phyloP scores from a whole-genome alignment of 2,329 filamentous ascomycete genomes.

The Podosphaera fusca region DNA sequence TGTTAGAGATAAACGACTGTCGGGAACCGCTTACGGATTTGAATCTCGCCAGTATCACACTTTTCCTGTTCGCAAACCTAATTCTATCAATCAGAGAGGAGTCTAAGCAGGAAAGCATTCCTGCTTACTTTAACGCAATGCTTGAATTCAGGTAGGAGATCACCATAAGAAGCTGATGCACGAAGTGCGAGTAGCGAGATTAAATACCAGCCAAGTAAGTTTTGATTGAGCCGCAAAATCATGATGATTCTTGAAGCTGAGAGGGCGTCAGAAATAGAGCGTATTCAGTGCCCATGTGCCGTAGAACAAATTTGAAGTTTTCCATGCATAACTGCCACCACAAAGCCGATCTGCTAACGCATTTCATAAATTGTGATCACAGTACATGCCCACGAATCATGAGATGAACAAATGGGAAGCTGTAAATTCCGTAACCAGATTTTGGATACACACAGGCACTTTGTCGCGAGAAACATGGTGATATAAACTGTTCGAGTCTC shows the following conservation, averaged over 20 bases:
- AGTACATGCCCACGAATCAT: no score
- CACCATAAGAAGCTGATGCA: conserved; percentile 54
- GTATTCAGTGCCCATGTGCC: no score
- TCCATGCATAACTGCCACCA: no score
- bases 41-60: conserved; percentile 38
- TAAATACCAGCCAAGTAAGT: conserved; percentile 4
- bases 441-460: no score
- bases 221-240: conserved; percentile 8
- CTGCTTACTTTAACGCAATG: conserved; percentile 53
- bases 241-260: conserved; percentile 4
- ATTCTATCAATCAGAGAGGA: conserved; percentile 1
- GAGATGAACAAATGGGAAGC: no score
- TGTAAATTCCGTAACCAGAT: no score
- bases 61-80: conserved; percentile 66
- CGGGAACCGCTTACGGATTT: conserved; percentile 10
- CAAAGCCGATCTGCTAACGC: no score
- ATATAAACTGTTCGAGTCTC: no score
- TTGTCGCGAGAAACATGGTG: no score
- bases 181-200: conserved; percentile 17
- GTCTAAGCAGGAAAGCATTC: conserved; percentile 1
- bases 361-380: no score
- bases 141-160: conserved; percentile 66
- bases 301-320: no score
- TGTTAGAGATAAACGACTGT: conserved; percentile 3
- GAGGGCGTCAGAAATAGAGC: no score